Conservation (phyloP, 2,329 filamentous ascomycete species). For the Aspergillus luchuensis region DNA sequence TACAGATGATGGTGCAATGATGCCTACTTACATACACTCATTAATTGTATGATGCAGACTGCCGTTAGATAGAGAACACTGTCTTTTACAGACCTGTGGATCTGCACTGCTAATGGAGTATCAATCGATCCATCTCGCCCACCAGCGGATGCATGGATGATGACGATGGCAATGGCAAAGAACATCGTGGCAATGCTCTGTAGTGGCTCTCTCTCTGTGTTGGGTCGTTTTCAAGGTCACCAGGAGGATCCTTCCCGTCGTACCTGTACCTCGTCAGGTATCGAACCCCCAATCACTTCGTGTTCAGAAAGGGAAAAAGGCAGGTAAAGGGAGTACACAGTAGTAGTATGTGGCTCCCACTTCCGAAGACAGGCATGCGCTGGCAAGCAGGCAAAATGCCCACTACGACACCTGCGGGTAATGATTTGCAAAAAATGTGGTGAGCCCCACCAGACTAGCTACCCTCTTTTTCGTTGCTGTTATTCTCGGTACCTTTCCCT, state of each 20-base stretch:
- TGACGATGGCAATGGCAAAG: background rate
- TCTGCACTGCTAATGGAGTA: background rate
- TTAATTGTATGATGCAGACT: background rate
- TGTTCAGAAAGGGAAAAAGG: slow-evolving; percentile 3
- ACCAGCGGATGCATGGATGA: background rate
- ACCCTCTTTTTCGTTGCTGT: slow-evolving; percentile 21
- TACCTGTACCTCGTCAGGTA: slow-evolving; percentile 9
- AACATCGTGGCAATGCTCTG: background rate
- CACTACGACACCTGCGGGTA: slow-evolving; percentile 22
- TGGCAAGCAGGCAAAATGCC: slow-evolving; percentile 20
- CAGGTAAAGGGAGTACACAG: too few relatives aligned
- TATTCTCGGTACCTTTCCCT: slow-evolving; percentile 20
- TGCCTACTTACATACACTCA: background rate
- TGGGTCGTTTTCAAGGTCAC: slow-evolving; percentile 3
- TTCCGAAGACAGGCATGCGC: slow-evolving; percentile 25
- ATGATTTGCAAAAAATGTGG: slow-evolving; percentile 27
- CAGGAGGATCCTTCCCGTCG: slow-evolving; percentile 1
- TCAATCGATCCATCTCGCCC: background rate
- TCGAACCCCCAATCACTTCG: background rate
- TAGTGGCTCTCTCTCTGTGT: background rate
- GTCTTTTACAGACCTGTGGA: background rate
- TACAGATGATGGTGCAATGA: slow-evolving; percentile 2
- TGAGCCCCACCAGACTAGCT: slow-evolving; percentile 14
- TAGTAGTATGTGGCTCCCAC: slow-evolving; percentile 17
- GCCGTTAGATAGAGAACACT: background rate